Conservation (phyloP, 2,329 filamentous ascomycete genomes). For the Botrytis squamosa region DNA sequence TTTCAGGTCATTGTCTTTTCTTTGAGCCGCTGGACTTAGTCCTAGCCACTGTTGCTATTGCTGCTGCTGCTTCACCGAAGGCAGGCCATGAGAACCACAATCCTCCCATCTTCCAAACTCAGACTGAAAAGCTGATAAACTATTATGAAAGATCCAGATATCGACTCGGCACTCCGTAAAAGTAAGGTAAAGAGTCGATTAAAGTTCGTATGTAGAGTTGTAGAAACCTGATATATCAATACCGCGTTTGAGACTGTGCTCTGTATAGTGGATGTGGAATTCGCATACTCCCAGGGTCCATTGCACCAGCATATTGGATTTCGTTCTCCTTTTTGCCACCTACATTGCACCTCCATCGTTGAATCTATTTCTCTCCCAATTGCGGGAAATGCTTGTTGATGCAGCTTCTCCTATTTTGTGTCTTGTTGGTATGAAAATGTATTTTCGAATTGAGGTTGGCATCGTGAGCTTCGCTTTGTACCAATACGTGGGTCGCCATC, state of each 20-base stretch:
- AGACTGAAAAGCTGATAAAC: neutral
- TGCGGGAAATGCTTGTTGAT: neutral
- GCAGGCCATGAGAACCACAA: neutral
- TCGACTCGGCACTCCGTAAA: neutral
- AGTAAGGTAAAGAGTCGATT: neutral
- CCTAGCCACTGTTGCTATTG: neutral
- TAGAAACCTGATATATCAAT: neutral
- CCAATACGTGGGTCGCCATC: neutral
- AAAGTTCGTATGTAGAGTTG: neutral
- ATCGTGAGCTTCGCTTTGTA: neutral
- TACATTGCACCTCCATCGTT: neutral
- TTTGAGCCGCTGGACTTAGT: neutral
- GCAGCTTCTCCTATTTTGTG: neutral
- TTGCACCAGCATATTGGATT: neutral
- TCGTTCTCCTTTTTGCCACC: neutral
- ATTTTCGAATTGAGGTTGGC: neutral
- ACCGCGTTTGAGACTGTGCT: neutral
- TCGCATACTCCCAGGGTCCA: neutral
- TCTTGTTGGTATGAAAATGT: neutral
- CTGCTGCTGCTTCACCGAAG: neutral
- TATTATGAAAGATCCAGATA: neutral
- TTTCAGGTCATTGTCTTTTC: neutral
- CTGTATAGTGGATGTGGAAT: neutral
- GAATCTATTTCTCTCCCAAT: no score
- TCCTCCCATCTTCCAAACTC: neutral